Conservation (phyloP, 2,329 filamentous ascomycete genomes). For the Nemania abortiva region DNA sequence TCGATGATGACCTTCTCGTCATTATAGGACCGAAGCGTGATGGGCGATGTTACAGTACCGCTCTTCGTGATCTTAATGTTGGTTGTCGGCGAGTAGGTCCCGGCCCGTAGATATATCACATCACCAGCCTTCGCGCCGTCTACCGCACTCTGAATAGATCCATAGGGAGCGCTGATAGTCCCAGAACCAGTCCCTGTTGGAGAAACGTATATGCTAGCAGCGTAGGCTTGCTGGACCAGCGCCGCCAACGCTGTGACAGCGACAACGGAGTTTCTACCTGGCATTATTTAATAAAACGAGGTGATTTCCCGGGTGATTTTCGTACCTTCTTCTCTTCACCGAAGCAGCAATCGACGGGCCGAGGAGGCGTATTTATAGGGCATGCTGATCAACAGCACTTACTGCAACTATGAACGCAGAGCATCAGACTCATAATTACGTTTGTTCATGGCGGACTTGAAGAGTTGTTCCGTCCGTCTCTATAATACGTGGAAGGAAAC, state of each 20-base stretch:
- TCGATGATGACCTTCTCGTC: slow-evolving; percentile 60
- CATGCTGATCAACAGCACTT: not conserved
- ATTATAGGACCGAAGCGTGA: slow-evolving; percentile 58
- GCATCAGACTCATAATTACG: not conserved
- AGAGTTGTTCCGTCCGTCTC: not conserved
- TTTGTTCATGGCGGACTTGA: not conserved
- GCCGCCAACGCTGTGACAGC: slow-evolving; percentile 2
- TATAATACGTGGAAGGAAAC: slow-evolving; percentile 15
- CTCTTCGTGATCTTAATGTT: slow-evolving; percentile 63
- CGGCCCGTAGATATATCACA: slow-evolving; percentile 58
- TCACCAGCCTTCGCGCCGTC: slow-evolving; percentile 60
- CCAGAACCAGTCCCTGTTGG: slow-evolving; percentile 57
- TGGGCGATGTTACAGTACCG: slow-evolving; percentile 56
- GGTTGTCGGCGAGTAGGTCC: slow-evolving; percentile 59
- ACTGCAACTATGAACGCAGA: not conserved
- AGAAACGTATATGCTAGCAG: slow-evolving; percentile 59
- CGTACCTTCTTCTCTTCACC: not conserved
- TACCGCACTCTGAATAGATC: slow-evolving; percentile 61
- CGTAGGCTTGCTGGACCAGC: slow-evolving; percentile 29
- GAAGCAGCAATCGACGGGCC: not conserved
- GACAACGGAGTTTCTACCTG: slow-evolving; percentile 9
- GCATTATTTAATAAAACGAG: slow-evolving; percentile 17
- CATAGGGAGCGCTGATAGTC: slow-evolving; percentile 55
- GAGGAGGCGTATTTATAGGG: slow-evolving; percentile 23
- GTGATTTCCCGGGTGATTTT: not conserved